These are phyloP conservation scores for Herpomyces periplanetae DNA, from an alignment of 2,329 filamentous ascomycete genomes.

Conservation along the genomic window DNA sequence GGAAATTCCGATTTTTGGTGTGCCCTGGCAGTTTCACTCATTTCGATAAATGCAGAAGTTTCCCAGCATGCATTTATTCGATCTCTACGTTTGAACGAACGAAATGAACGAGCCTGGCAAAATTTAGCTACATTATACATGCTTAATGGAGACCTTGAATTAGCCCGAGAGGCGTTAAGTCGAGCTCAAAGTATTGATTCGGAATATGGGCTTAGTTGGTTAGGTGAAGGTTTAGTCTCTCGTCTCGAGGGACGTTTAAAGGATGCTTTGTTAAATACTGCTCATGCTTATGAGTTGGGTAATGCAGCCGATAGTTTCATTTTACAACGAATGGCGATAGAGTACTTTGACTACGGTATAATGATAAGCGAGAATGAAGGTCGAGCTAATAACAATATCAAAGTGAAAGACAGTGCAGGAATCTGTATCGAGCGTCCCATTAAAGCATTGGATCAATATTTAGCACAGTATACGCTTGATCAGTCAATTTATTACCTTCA, in stretches of 20 bases:
- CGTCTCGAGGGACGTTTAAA: slow-evolving; percentile 27
- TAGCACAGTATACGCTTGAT: slow-evolving; percentile 25
- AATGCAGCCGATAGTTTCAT: slow-evolving; percentile 31
- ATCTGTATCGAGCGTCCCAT: slow-evolving; percentile 35
- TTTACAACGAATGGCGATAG: slow-evolving; percentile 37
- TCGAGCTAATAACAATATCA: no score
- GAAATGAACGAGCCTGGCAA: slow-evolving; percentile 49
- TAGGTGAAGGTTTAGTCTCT: slow-evolving; percentile 61
- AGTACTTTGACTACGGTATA: slow-evolving; percentile 48
- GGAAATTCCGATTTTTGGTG: slow-evolving; percentile 95
- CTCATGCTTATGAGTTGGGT: slow-evolving; percentile 70
- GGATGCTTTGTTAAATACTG: slow-evolving; percentile 52
- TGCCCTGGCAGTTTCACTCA: slow-evolving; percentile 59
- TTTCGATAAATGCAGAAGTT: slow-evolving; percentile 42
- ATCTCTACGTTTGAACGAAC: slow-evolving; percentile 62
- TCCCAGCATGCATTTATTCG: slow-evolving; percentile 75
- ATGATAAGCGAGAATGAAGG: no score
- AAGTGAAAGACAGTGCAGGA: slow-evolving; percentile 13
- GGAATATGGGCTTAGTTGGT: slow-evolving; percentile 67
- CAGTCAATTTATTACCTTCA: slow-evolving; percentile 34
- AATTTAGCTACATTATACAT: slow-evolving; percentile 63
- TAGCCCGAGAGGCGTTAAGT: slow-evolving; percentile 69
- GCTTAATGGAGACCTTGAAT: slow-evolving; percentile 35
- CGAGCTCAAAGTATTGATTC: slow-evolving; percentile 74
- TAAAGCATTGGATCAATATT: slow-evolving; percentile 51